Evolutionary conservation across 2,329 filamentous ascomycete genomes (phyloP), one percentile per base, ranked within the genome.

Genomic region (Talaromyces funiculosus): DNA sequence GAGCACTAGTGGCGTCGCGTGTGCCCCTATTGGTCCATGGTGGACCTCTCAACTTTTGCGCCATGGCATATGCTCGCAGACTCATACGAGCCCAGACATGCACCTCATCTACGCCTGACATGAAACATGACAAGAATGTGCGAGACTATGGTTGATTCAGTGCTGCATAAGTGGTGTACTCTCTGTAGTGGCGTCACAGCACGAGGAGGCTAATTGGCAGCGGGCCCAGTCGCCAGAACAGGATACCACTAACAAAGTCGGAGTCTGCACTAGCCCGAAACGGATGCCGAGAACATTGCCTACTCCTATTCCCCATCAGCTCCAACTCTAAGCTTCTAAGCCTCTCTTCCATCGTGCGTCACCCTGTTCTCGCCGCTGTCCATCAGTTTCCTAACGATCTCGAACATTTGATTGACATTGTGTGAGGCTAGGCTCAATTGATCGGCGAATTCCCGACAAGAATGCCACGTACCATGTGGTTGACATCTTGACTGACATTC

Each of bases 1-100:
- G 14, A 16, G 18, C 57, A 22, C 60, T 61, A 58, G 54, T 58
- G 55, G 47, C 54, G 60, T n/a, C 18, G 60, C 58, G 58, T 54
- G 57, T 37, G 54, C 24, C 12, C 8, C 42, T 38, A 47, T 57
- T 35, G 54, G 10, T 43, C n/a, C 9, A 10, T 42, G 40, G n/a
- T n/a, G n/a, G n/a, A n/a, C n/a, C n/a, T n/a, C n/a, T n/a, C n/a
- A n/a, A n/a, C n/a, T n/a, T n/a, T n/a, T n/a, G n/a, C n/a, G n/a
- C n/a, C n/a, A n/a, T n/a, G n/a, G n/a, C n/a, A n/a, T n/a, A n/a
- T n/a, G n/a, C n/a, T n/a, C n/a, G n/a, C n/a, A n/a, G n/a, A n/a
- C n/a, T n/a, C n/a, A n/a, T n/a, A n/a, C n/a, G n/a, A n/a, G n/a
- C n/a, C n/a, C n/a, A n/a, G n/a, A n/a, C n/a, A n/a, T n/a, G n/a